Evolutionary conservation across 148 eudicot genomes (phyloP).

Genomic region (Vaccinium darrowii): DNA sequence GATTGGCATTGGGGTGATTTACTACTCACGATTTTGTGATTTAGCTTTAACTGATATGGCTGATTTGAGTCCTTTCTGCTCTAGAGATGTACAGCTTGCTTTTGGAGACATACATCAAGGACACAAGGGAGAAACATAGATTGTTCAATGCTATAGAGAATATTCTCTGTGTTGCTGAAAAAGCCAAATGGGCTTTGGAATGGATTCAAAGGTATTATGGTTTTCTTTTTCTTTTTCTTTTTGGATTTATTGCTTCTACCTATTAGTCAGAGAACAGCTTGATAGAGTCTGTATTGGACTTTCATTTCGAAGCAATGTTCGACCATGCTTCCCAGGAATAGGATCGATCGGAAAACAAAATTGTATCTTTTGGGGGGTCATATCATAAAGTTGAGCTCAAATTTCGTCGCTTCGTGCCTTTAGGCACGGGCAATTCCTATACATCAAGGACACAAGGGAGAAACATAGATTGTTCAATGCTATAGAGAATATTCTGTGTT

Average conservation of each 20-base stretch:
- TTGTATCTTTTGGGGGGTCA: neutral
- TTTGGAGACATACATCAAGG: constrained; percentile 71
- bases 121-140: constrained; percentile 62
- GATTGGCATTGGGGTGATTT: neutral
- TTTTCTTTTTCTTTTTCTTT: neutral
- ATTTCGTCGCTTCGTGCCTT: no score
- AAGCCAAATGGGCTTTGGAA: constrained; percentile 77
- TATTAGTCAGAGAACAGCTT: neutral
- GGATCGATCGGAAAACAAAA: neutral
- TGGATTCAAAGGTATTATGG: constrained; percentile 66
- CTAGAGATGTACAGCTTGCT: constrained; percentile 88
- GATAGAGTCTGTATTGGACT: neutral
- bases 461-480: constrained; percentile 70
- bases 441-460: constrained; percentile 67
- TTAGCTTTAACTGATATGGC: constrained; percentile 1
- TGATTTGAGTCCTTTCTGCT: neutral
- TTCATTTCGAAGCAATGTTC: neutral
- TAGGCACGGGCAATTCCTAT: no score
- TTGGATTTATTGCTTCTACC: neutral
- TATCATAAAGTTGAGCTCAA: no score
- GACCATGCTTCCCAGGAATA: neutral
- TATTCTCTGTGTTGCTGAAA: constrained; percentile 64
- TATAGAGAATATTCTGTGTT: constrained; percentile 73
- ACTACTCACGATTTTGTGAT: neutral
- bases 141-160: constrained; percentile 78